phyloP scores from a whole-genome alignment of 2,329 filamentous ascomycete genomes.

The Lecanicillium sp. region DNA sequence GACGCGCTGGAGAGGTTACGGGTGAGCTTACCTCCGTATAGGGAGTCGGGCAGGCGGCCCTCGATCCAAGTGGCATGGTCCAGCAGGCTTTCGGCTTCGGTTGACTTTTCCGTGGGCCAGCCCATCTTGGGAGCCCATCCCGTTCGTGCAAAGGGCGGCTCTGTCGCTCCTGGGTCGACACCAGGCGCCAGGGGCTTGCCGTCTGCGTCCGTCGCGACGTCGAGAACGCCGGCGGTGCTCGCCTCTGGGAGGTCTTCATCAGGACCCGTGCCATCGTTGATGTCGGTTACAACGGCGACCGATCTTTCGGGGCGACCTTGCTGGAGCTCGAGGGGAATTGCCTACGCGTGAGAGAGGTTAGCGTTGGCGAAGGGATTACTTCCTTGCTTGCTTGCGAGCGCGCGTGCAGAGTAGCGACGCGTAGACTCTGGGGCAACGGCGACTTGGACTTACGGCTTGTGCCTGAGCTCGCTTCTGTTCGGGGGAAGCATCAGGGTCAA shows the following conservation, averaged over 20 bases:
- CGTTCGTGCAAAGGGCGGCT: constrained; percentile 41
- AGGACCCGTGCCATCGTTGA: constrained; percentile 61
- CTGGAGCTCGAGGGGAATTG: constrained; percentile 30
- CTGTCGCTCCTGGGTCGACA: constrained; percentile 45
- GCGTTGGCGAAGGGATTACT: not conserved
- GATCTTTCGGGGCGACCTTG: constrained; percentile 41
- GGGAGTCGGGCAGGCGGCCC: constrained; percentile 74
- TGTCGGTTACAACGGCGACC: constrained; percentile 69
- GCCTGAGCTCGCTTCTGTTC: constrained; percentile 81
- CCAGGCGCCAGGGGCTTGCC: constrained; percentile 42
- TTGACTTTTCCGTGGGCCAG: constrained; percentile 49
- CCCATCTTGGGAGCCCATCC: constrained; percentile 90
- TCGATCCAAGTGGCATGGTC: constrained; percentile 89
- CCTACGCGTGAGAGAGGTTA: constrained; percentile 16
- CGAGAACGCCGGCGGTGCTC: constrained; percentile 60
- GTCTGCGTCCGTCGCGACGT: constrained; percentile 40
- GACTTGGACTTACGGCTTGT: constrained; percentile 53
- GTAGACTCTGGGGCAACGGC: not conserved
- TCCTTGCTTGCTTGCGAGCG: not conserved
- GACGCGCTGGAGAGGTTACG: too few relatives aligned
- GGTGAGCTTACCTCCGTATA: constrained; percentile 65
- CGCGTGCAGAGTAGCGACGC: not conserved
- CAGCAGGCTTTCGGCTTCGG: constrained; percentile 60
- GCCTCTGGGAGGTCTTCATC: constrained; percentile 73
- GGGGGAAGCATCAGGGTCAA: constrained; percentile 75